Evolutionary conservation across 73 alveolate species (phyloP).

Genomic region (Tetrahymena thermophila): DNA sequence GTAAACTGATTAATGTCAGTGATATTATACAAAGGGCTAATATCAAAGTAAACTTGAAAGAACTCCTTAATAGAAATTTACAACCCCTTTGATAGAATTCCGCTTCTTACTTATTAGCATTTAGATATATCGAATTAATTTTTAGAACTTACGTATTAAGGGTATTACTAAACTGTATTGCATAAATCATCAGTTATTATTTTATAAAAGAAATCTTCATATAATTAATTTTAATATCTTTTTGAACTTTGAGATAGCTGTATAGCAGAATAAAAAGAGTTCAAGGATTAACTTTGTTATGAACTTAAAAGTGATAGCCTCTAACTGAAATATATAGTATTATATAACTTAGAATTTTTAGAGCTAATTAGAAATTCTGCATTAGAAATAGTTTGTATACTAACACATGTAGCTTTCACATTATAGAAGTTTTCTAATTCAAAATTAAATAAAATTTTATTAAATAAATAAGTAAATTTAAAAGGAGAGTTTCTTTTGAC

Average conservation of each 20-base stretch:
- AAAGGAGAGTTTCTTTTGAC: no score
- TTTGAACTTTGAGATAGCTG: background rate
- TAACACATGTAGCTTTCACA: background rate
- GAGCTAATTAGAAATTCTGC: background rate
- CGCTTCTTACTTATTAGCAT: background rate
- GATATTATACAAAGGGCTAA: background rate
- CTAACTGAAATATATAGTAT: background rate
- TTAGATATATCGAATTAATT: background rate
- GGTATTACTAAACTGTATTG: background rate
- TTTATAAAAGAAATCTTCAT: background rate
- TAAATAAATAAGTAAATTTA: no score
- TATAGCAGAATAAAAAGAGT: background rate
- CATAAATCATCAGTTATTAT: background rate
- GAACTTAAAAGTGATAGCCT: background rate
- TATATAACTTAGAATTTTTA: background rate
- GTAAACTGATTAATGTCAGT: background rate
- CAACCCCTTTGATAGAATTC: background rate
- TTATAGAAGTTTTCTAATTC: background rate
- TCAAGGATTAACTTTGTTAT: background rate
- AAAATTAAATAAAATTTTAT: no score
- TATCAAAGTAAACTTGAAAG: background rate
- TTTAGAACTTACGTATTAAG: background rate
- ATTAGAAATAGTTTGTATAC: background rate
- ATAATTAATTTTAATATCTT: background rate
- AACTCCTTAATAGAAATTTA: background rate